Percentiles rank a stretch among this genome's conserved stretches.
Evolutionary conservation across 1,284 basidiomycete genomes (phyloP).

Genomic region (Anthracocystis setariae): DNA sequence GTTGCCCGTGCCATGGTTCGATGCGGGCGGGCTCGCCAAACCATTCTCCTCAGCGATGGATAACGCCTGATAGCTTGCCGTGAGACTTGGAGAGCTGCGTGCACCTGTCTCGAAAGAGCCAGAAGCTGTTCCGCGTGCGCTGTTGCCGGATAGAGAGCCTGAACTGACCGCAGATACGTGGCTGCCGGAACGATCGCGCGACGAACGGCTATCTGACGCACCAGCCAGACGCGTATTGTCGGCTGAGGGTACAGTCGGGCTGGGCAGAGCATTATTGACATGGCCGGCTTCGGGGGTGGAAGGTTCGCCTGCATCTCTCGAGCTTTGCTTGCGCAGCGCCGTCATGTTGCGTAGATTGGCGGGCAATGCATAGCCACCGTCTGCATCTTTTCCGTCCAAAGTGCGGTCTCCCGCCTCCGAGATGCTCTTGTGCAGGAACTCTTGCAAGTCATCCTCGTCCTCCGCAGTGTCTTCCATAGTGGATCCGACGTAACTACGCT

Average conservation of each 20-base stretch:
- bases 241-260: not conserved
- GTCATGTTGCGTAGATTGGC: conserved; percentile 31
- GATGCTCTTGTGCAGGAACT: conserved; percentile 33
- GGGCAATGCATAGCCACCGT: conserved; percentile 33
- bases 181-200: conserved; percentile 47
- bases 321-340: conserved; percentile 25
- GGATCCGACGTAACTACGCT: conserved; percentile 18
- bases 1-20: conserved; percentile 1
- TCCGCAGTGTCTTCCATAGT: conserved; percentile 13
- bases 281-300: conserved; percentile 3
- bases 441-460: conserved; percentile 43
- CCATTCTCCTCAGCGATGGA: conserved; percentile 49
- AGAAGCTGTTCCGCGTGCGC: conserved; percentile 15
- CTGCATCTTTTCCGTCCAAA: conserved; percentile 29
- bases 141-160: conserved; percentile 36
- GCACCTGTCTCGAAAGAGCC: conserved; percentile 9
- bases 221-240: conserved; percentile 1
- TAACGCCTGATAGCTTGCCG: conserved; percentile 26
- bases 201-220: conserved; percentile 1
- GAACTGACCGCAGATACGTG: conserved; percentile 37
- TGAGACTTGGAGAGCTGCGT: conserved; percentile 34
- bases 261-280: not conserved
- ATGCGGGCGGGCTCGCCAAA: conserved; percentile 1
- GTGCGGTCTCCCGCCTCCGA: conserved; percentile 18
- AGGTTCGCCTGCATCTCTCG: conserved; percentile 10